Conservation (phyloP, 177 flowering plant genomes). For the Vitis hybrid region DNA sequence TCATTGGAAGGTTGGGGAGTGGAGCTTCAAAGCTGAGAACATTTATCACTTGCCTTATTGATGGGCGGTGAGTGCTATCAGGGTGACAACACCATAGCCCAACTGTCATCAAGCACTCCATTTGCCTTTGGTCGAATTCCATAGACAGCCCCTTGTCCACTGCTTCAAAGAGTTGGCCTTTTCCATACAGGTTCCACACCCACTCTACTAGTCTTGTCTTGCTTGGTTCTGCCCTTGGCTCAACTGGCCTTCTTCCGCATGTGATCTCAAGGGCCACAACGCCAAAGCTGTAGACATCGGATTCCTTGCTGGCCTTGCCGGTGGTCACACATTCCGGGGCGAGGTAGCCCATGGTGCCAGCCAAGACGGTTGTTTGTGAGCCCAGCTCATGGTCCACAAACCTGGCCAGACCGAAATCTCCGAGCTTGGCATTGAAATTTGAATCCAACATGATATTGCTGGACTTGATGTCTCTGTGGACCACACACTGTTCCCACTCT, state of each 20-base stretch:
- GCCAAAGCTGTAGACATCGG: conserved; percentile 56
- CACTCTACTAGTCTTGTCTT: conserved; percentile 43
- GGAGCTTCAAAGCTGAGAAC: conserved; percentile 52
- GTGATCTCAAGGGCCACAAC: conserved; percentile 46
- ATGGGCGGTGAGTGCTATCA: conserved; percentile 40
- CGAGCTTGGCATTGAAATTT: conserved; percentile 45
- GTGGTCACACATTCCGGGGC: conserved; percentile 50
- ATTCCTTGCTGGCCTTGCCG: conserved; percentile 50
- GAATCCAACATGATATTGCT: conserved; percentile 61
- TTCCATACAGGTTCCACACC: conserved; percentile 53
- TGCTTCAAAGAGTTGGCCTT: conserved; percentile 29
- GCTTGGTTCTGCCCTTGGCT: conserved; percentile 18
- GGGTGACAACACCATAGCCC: conserved; percentile 70
- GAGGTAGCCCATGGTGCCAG: conserved; percentile 53
- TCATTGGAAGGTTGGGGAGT: conserved; percentile 45
- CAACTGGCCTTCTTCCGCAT: conserved; percentile 38
- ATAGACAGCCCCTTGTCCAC: conserved; percentile 22
- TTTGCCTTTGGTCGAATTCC: conserved; percentile 30
- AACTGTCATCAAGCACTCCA: conserved; percentile 39
- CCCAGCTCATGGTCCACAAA: conserved; percentile 41
- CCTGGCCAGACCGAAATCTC: conserved; percentile 59
- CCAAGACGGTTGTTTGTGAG: conserved; percentile 39
- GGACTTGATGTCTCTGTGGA: conserved; percentile 55
- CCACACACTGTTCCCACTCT: conserved; percentile 58
- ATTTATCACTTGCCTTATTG: conserved; percentile 49